Evolutionary conservation across 1,284 basidiomycete species (phyloP), one percentile per base, ranked within the genome.

Genomic region (Cryptococcus jaspeensis): DNA sequence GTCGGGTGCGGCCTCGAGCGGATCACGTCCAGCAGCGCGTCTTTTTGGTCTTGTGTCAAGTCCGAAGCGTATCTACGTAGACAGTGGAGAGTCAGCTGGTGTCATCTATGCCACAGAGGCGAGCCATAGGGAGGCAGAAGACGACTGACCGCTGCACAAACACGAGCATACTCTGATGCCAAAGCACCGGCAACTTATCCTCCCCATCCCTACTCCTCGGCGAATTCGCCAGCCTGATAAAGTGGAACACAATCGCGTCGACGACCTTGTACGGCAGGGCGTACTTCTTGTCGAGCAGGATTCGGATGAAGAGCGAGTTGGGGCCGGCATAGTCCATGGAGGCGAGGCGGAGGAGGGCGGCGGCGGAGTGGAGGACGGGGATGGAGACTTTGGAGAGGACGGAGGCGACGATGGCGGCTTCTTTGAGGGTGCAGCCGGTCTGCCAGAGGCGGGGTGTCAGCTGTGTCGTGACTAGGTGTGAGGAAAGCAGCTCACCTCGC

Each of bases 261-360:
- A 99, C 87, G 23, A 97, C 95, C 80, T 99, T 97, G 83, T 95
- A 99, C 0, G 96, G 96, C 38, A 99, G 80, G 53, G 96, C 92
- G 74, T 96, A 92, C 78, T 99, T 99, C 79, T 99, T 99, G 81
- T 99, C 96, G 50, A 99, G 82, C 20, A 99, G 81, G 13, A 99
- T 90, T 25, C 96, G 90, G 73, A 99, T 97, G 80, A 99, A 97
- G 25, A 99, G 84, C 12, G 92, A 96, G 65, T 93, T 97, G 0
- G 96, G 90, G 12, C 94, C 92, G 16, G 90, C 82, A 76, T 99
- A 99, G 64, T 98, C 92, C 94, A 99, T 98, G 65, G 90, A 87
- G 28, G 94, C 90, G 28, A 99, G 87, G 20, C 91, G 89, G 52
- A 97, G 82, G 23, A 99, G 83, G 0, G 95, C 96, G 2, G 95